phyloP scores from a whole-genome alignment of 2,329 filamentous ascomycete species.

The Cladosporium colombiae region DNA sequence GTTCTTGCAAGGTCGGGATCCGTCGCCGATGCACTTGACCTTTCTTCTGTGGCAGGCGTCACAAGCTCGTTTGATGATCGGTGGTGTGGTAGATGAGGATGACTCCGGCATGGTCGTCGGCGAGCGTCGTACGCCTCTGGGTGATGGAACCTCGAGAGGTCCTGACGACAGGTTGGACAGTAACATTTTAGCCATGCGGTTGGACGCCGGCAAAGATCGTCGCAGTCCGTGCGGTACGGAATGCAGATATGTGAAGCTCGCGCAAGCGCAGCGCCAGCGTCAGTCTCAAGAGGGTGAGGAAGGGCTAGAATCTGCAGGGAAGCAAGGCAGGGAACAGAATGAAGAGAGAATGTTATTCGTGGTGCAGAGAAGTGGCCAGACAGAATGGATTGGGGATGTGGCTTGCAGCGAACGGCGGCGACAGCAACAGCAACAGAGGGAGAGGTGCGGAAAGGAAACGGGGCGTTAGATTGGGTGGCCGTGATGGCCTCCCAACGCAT shows the following conservation, averaged over 20 bases:
- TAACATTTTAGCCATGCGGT: slow-evolving; percentile 21
- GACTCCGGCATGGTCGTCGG: slow-evolving; percentile 16
- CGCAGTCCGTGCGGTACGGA: slow-evolving; percentile 17
- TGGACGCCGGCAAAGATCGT: slow-evolving; percentile 1
- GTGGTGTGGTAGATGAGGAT: slow-evolving; percentile 25
- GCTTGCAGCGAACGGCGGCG: slow-evolving; percentile 13
- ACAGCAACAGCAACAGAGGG: slow-evolving; percentile 7
- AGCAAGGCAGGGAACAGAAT: neutral
- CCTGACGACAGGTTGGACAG: slow-evolving; percentile 19
- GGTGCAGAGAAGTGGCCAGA: slow-evolving; percentile 4
- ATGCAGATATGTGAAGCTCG: slow-evolving; percentile 9
- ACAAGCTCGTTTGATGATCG: slow-evolving; percentile 34
- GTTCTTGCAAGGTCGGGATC: slow-evolving; percentile 59
- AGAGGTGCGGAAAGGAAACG: slow-evolving; percentile 10
- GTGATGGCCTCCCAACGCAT: slow-evolving; percentile 15
- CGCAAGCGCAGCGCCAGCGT: slow-evolving; percentile 2
- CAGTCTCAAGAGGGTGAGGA: neutral
- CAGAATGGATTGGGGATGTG: slow-evolving; percentile 4
- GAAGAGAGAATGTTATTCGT: slow-evolving; percentile 10
- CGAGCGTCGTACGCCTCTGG: slow-evolving; percentile 17
- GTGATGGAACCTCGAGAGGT: slow-evolving; percentile 19
- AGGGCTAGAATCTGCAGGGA: slow-evolving; percentile 17
- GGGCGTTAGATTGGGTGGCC: slow-evolving; percentile 5
- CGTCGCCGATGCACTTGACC: slow-evolving; percentile 54
- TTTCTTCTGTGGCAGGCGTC: slow-evolving; percentile 50